Evolutionary conservation across 371 early-diverging fungal genomes (phyloP).

Genomic region (Zancudomyces culisetae): DNA sequence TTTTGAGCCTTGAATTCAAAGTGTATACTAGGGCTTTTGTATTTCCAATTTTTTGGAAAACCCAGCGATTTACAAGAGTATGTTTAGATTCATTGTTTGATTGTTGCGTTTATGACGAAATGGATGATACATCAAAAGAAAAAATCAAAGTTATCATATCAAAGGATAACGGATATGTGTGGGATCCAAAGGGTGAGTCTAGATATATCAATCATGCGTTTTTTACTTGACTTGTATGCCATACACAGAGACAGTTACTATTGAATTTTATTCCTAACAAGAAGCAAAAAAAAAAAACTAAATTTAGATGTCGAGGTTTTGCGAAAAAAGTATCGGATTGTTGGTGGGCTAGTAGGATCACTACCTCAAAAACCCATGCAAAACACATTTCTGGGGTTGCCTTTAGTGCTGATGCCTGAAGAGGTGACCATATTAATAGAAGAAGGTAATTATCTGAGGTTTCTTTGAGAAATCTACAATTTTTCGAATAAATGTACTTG

Average conservation of each 20-base stretch:
- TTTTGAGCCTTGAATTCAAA: too few species aligned
- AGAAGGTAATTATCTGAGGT: slow-evolving; percentile 1
- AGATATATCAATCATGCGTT: too few species aligned
- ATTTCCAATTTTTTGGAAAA: too few species aligned
- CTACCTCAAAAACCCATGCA: slow-evolving; percentile 23
- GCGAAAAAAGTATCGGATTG: slow-evolving; percentile 15
- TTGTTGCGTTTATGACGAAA: too few species aligned
- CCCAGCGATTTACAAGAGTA: too few species aligned
- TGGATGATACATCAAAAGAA: neutral
- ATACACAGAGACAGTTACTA: too few species aligned
- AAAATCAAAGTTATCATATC: neutral
- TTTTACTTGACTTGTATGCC: too few species aligned
- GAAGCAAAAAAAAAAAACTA: too few species aligned
- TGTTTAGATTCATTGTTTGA: too few species aligned
- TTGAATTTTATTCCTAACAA: too few species aligned
- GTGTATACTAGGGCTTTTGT: too few species aligned
- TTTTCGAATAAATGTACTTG: too few species aligned
- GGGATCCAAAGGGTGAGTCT: neutral
- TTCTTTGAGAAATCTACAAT: neutral
- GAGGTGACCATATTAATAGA: slow-evolving; percentile 22
- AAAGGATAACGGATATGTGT: neutral
- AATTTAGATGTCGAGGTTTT: slow-evolving; percentile 9
- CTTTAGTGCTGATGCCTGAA: slow-evolving; percentile 26
- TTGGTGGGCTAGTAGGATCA: slow-evolving; percentile 26
- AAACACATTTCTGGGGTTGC: slow-evolving; percentile 25